Evolutionary conservation across 1,139 yeast species (phyloP), one percentile per base, ranked within the genome.

Genomic region (Tardiomyces depauwii): DNA sequence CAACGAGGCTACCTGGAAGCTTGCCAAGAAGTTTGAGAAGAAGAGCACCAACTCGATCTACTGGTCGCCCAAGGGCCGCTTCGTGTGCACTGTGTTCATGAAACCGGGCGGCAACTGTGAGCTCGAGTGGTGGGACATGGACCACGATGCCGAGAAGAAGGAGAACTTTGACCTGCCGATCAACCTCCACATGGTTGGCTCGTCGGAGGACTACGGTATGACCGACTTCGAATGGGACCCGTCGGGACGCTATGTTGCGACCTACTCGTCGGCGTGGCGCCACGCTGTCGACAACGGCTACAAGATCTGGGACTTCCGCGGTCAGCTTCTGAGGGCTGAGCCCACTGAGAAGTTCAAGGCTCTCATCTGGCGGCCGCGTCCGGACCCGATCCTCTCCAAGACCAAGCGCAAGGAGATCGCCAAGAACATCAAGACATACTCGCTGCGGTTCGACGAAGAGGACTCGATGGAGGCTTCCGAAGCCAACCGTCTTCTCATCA

Each of bases 381-480:
- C 98, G 45, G 79, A 77, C 18, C 74, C 89, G 4, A 68, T 81
- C 53, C 77, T 93, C 62, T 71, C 81, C 50, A 79, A 81, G 58
- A 82, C 80, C 55, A 95, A 87, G 63, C 77, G 78, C 72, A 86
- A 87, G 82, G 82, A 82, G 74, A 88, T 91, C 53, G 78, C 88
- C 71, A 83, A 86, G 82, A 82, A 84, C 70, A 72, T 91, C 71
- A 80, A 83, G 64, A 91, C 85, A 65, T 87, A 85, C 75, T 76
- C 89, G 57, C 91, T 93, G 40, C 89, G 86, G 67, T 93, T 89
- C 69, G 97, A 91, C 58, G 96, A 89, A 69, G 74, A 77, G 54
- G 99, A 93, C 71, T 94, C 94, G 45, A 89, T 88, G 93, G 97
- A 89, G 69, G 95, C 94, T 48, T 86, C 85, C 63, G 85, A 89